Conservation (phyloP, 805 yeast genomes). For the Candida suzukii region DNA sequence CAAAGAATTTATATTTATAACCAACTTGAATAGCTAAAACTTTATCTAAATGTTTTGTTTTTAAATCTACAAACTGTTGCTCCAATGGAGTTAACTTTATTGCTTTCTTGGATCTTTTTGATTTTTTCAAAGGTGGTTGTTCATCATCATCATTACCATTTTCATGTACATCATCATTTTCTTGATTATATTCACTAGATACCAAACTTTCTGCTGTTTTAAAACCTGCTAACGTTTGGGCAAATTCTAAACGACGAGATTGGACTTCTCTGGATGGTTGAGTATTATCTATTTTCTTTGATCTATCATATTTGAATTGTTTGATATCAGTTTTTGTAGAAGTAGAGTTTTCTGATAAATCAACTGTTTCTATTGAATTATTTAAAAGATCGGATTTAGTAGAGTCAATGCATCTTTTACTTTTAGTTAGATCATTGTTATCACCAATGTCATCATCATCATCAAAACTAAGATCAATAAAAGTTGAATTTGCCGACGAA, state of each 20-base stretch:
- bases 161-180: conserved; percentile 1
- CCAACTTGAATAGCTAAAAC: conserved; percentile 83
- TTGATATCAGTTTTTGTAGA: too few relatives aligned
- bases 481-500: too few relatives aligned
- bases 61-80: conserved; percentile 64
- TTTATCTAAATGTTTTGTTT: conserved; percentile 54
- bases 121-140: background rate
- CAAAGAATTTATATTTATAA: conserved; percentile 82
- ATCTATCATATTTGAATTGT: too few relatives aligned
- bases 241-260: background rate
- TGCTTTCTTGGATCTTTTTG: background rate
- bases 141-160: background rate
- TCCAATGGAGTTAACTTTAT: conserved; percentile 68
- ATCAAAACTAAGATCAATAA: background rate
- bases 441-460: too few relatives aligned
- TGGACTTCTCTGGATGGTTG: background rate
- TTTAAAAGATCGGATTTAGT: too few relatives aligned
- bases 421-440: too few relatives aligned
- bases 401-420: too few relatives aligned
- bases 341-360: too few relatives aligned
- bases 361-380: too few relatives aligned
- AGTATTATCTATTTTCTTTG: too few relatives aligned
- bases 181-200: background rate
- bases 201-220: background rate
- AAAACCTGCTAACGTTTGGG: background rate